phyloP scores from a whole-genome alignment of 2,329 filamentous ascomycete species.

The Scedosporium minutisporum region DNA sequence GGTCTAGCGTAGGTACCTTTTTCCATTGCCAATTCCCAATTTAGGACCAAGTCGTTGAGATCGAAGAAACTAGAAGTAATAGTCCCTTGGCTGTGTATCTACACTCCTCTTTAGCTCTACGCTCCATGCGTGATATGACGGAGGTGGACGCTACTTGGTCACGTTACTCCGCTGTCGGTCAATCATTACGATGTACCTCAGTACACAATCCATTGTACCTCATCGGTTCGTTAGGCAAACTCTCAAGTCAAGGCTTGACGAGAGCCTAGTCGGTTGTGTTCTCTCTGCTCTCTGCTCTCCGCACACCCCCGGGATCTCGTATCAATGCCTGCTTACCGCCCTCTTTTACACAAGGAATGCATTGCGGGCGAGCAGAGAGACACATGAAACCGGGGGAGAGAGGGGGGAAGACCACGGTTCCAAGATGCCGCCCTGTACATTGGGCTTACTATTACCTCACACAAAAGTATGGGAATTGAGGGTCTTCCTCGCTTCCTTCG shows the following conservation, averaged over 20 bases:
- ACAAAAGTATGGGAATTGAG: too few relatives aligned
- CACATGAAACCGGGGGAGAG: background rate
- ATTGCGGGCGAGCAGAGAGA: background rate
- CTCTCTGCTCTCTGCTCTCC: too few relatives aligned
- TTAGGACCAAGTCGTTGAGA: too few relatives aligned
- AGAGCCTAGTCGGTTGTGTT: background rate
- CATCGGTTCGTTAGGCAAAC: background rate
- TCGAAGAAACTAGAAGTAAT: too few relatives aligned
- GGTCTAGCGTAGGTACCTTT: too few relatives aligned
- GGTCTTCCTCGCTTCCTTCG: background rate
- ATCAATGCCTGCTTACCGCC: background rate
- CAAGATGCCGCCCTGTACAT: background rate
- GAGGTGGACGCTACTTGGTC: background rate
- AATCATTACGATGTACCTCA: background rate
- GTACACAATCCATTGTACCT: too few relatives aligned
- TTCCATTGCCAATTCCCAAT: too few relatives aligned
- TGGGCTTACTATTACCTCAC: background rate
- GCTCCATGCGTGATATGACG: background rate
- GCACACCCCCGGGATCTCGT: too few relatives aligned
- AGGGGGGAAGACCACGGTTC: background rate
- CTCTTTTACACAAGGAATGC: background rate
- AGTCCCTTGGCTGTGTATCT: too few relatives aligned
- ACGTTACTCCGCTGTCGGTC: background rate
- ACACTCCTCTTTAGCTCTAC: too few relatives aligned
- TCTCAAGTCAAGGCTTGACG: background rate